These are phyloP conservation scores for Fusarium citri DNA, from an alignment of 2,329 filamentous ascomycete genomes.

Conservation along the genomic window DNA sequence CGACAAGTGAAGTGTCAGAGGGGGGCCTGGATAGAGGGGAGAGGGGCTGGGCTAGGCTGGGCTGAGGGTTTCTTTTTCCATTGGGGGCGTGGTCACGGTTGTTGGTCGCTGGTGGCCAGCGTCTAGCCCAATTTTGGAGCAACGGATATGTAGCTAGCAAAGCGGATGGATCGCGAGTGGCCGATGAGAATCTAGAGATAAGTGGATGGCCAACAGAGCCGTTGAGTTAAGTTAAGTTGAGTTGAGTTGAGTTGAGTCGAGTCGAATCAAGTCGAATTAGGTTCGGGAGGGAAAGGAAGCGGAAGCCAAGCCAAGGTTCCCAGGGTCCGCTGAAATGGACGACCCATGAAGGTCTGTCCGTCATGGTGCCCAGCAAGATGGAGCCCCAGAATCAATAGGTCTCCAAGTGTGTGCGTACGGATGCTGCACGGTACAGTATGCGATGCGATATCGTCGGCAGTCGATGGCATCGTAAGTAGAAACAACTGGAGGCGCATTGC, in stretches of 20 bases:
- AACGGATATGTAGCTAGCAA: constrained; percentile 43
- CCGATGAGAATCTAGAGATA: constrained; percentile 31
- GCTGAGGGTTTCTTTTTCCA: constrained; percentile 20
- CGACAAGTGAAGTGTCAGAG: constrained; percentile 34
- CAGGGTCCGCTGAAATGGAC: constrained; percentile 38
- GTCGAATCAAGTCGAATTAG: constrained; percentile 11
- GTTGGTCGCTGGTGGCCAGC: constrained; percentile 43
- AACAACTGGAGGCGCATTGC: constrained; percentile 26
- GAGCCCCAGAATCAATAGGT: constrained; percentile 18
- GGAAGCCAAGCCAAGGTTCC: constrained; percentile 25
- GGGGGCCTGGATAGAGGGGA: constrained; percentile 45
- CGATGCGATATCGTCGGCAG: constrained; percentile 2
- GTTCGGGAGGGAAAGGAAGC: constrained; percentile 40
- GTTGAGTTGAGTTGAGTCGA: neutral
- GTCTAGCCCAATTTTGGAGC: constrained; percentile 45
- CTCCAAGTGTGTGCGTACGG: constrained; percentile 1
- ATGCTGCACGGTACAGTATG: neutral
- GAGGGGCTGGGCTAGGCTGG: constrained; percentile 28
- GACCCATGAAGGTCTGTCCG: constrained; percentile 28
- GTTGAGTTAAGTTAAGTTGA: neutral
- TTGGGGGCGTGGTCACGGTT: constrained; percentile 34
- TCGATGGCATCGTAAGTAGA: neutral
- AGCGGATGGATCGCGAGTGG: constrained; percentile 41
- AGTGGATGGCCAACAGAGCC: constrained; percentile 23
- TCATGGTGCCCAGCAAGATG: constrained; percentile 20